Conservation (phyloP, 257 asterid species). For the Solanum sitiens region DNA sequence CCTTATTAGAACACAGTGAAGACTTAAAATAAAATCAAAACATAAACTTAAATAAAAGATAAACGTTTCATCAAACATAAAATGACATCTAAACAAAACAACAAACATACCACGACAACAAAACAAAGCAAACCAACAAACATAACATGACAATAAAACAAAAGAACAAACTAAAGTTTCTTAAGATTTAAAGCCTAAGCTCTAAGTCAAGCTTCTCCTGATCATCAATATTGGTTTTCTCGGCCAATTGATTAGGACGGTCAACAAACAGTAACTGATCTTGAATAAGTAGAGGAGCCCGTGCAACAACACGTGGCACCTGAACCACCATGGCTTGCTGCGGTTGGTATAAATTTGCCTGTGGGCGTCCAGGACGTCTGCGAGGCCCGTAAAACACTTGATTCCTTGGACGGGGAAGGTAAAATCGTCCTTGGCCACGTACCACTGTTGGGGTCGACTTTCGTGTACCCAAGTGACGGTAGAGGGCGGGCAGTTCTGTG, state of each 20-base stretch:
- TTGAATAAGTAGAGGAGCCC: background rate
- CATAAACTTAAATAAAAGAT: too few species aligned
- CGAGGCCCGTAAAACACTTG: background rate
- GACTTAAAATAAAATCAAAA: too few species aligned
- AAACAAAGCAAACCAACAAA: background rate
- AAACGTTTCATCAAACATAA: too few species aligned
- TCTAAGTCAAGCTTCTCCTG: background rate
- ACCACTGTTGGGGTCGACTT: background rate
- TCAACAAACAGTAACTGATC: background rate
- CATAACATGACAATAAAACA: background rate
- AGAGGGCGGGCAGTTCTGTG: background rate
- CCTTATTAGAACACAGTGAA: too few species aligned
- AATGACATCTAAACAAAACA: too few species aligned
- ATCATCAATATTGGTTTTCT: background rate
- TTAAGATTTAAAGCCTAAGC: background rate
- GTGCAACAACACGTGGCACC: background rate
- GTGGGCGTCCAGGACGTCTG: background rate
- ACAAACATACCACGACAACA: background rate
- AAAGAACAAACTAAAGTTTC: background rate
- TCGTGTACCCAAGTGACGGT: background rate
- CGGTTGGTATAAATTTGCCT: fast-evolving
- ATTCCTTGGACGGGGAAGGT: background rate
- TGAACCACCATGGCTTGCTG: background rate
- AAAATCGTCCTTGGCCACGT: background rate
- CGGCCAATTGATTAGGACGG: background rate